These are phyloP conservation scores for Aspergillus niger DNA, from an alignment of 2,329 filamentous ascomycete species.

Conservation along the genomic window DNA sequence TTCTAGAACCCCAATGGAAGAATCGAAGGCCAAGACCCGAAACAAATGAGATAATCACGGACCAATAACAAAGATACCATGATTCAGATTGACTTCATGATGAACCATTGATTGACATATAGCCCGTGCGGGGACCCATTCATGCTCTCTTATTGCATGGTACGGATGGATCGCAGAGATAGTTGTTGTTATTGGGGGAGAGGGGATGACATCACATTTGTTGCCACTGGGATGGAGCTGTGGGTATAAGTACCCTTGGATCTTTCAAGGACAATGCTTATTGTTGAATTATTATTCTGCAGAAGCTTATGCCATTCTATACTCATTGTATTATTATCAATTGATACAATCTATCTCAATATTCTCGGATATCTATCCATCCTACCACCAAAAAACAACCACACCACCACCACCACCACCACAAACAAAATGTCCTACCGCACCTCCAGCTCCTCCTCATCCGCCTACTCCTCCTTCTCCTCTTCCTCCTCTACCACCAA, in stretches of 20 bases:
- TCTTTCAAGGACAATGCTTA: not conserved
- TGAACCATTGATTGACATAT: not conserved
- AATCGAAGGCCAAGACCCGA: not conserved
- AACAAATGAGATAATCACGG: not conserved
- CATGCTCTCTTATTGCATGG: not conserved
- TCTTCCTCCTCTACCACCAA: not conserved
- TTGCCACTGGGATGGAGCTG: too few species aligned
- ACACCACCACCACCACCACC: not conserved
- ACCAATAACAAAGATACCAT: not conserved
- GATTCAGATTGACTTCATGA: not conserved
- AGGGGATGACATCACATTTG: too few species aligned
- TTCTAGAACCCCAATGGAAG: too few species aligned
- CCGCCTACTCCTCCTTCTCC: slow-evolving; percentile 3
- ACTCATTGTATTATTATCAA: too few species aligned
- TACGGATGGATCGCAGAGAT: too few species aligned
- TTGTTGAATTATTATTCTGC: not conserved
- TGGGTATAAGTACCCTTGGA: too few species aligned
- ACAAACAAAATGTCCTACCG: slow-evolving; percentile 1
- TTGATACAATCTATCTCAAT: not conserved
- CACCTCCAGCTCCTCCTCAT: not conserved
- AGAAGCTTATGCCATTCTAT: too few species aligned
- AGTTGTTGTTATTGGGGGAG: too few species aligned
- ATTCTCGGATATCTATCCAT: not conserved
- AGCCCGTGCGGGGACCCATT: not conserved
- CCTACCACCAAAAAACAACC: not conserved